Evolutionary conservation across 257 asterid species (phyloP).

Genomic region (Thymus quinquecostatus): DNA sequence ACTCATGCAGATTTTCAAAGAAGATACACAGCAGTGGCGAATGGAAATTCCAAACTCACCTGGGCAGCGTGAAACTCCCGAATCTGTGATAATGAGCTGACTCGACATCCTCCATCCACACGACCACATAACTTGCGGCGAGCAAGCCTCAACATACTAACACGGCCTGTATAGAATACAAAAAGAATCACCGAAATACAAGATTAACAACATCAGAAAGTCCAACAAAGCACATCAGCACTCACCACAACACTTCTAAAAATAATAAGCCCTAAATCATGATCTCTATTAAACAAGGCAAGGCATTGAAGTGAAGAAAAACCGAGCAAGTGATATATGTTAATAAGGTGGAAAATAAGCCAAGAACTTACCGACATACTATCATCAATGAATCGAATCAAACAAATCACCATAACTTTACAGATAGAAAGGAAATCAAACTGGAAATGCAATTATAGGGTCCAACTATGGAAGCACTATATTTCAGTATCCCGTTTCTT

Average conservation of each 20-base stretch:
- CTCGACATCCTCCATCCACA: constrained; percentile 39
- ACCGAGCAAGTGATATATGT: no score
- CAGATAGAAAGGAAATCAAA: no score
- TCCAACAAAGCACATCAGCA: neutral
- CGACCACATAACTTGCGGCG: constrained; percentile 40
- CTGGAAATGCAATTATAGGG: no score
- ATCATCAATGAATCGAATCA: no score
- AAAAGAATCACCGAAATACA: neutral
- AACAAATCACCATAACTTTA: no score
- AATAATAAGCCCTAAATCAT: no score
- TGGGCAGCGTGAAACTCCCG: constrained; percentile 54
- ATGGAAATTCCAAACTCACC: constrained; percentile 37
- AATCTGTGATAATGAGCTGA: constrained; percentile 47
- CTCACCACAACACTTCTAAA: neutral
- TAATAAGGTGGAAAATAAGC: no score
- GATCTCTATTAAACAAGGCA: no score
- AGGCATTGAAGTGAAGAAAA: no score
- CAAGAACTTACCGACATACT: no score
- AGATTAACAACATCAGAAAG: neutral
- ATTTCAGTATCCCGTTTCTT: no score
- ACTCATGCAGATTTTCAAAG: neutral
- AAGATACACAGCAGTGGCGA: neutral
- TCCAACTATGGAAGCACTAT: no score
- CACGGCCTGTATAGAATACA: constrained; percentile 30
- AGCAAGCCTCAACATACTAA: constrained; percentile 62